These are phyloP conservation scores for Solanum hybrid DNA, from an alignment of 305 asterid species.

Conservation along the genomic window DNA sequence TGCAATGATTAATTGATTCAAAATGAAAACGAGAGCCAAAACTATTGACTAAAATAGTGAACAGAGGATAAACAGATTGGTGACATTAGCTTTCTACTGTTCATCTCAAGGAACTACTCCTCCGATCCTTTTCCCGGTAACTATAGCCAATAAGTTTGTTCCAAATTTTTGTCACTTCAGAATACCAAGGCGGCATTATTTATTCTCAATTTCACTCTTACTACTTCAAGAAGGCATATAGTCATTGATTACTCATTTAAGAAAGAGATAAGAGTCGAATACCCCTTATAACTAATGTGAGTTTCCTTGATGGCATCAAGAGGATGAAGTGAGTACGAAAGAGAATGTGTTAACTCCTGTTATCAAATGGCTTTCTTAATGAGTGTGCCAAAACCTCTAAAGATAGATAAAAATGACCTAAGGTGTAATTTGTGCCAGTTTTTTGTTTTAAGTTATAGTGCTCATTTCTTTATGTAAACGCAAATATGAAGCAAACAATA, in stretches of 20 bases:
- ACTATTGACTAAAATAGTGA: not conserved
- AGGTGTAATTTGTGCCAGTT: not conserved
- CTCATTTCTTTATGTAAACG: not conserved
- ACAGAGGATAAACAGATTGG: not conserved
- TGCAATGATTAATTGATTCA: not conserved
- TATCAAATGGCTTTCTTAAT: not conserved
- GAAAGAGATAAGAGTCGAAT: not conserved
- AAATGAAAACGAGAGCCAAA: not conserved
- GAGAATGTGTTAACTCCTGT: not conserved
- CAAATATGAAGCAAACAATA: not conserved
- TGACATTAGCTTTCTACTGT: not conserved
- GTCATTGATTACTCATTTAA: not conserved
- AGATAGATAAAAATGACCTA: not conserved
- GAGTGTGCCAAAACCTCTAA: not conserved
- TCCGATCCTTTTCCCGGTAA: not conserved
- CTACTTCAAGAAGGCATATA: not conserved
- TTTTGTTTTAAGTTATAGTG: not conserved
- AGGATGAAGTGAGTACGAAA: not conserved
- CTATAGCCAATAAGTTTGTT: not conserved
- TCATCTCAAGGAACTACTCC: not conserved
- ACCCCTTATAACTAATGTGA: not conserved
- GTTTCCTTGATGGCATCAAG: not conserved
- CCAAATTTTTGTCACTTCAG: not conserved
- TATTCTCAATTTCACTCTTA: not conserved
- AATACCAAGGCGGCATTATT: not conserved